Conservation (phyloP, 176 grass and related monocot genomes). For the bread wheat (Triticum aestivum) region IWGSC_CS_RefSeq_v2.1 NC_057797.1:567484834-567485333, state of each 20-base stretch:
- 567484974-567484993: no score
- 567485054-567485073: not conserved
- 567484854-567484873: not conserved
- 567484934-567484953: not conserved
- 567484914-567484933: not conserved
- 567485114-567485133: not conserved
- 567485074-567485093: conserved; percentile 21
- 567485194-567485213: conserved; percentile 4
- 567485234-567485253: conserved; percentile 19
- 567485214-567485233: conserved; percentile 3
- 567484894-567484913: not conserved
- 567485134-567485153: not conserved
- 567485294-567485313: conserved; percentile 46
- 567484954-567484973: no score
- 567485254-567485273: conserved; percentile 25
- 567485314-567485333: conserved; percentile 50
- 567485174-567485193: conserved; percentile 4
- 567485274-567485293: conserved; percentile 60
- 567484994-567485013: no score
- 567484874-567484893: not conserved
- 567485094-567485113: not conserved
- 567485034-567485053: not conserved
- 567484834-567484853: no score
- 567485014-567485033: not conserved
- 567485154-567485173: not conserved